Base-by-base conservation (phyloP, 768 basidiomycete species). In the Roridomyces roridus region DNA sequence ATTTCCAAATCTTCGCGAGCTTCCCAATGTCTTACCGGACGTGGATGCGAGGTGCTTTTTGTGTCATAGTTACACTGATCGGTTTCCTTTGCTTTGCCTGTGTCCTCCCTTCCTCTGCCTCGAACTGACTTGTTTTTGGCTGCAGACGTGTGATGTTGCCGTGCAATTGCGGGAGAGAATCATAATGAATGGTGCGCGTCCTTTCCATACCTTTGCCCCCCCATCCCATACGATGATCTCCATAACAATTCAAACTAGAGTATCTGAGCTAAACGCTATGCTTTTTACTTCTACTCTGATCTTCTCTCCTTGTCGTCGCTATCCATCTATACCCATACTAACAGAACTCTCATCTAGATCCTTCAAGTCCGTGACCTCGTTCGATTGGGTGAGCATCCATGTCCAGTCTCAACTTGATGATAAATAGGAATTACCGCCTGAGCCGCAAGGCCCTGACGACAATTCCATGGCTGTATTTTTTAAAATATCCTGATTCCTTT, bases 51-150 rank as follows among this genome's bases (percentile, higher is more conserved):
- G 85, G 88, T 75, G 78, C 70, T 70, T 70, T 70, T 78, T 81
- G 78, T 82, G 90, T 92, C 90, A 92, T 92, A 91, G 90, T 91
- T 91, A 92, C 90, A 87, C 90, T 91, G 90, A 92, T 83, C 80
- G 77, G 82, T 81, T 74, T 65, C 23, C 23, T 36, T 29, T 49
- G n/a, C 34, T 53, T 35, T 36, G 10, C 45, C 25, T 46, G 15
- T 40, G 28, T 57, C 26, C 36, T 56, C n/a, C 34, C 18, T n/a
- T 60, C 55, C 34, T 54, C 60, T 37, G 31, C 25, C 45, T 29
- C 18, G 6, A 4, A 17, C 45, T 66, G 39, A 60, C 58, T 29
- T 36, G 41, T 20, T 50, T 37, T 42, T 34, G 39, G 40, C 59
- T 41, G n/a, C 26, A 12, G 43, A 23, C 41, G 24, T n/a, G n/a